These are phyloP conservation scores for Chrysanthemum lavandulifolium DNA, from an alignment of 129 eudicot genomes.

Conservation along the genomic window DNA sequence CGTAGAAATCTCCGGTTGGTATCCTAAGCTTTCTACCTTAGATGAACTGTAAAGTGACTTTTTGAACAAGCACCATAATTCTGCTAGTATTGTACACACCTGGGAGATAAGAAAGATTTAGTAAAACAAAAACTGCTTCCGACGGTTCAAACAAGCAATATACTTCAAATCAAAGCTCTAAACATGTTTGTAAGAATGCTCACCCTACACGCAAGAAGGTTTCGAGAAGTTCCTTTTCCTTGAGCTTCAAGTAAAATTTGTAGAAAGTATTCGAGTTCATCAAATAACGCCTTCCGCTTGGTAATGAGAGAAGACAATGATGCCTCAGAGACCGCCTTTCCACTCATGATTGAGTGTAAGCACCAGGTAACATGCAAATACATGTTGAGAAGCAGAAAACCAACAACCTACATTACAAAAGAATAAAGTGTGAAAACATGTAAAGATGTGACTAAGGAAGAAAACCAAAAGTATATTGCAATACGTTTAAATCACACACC, in stretches of 20 bases:
- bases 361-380: constrained; percentile 83
- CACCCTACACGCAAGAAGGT: constrained; percentile 75
- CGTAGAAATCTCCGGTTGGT: constrained; percentile 54
- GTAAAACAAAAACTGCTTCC: constrained; percentile 16
- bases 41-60: constrained; percentile 60
- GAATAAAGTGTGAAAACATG: constrained; percentile 2
- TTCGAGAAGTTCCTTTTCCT: constrained; percentile 50
- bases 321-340: constrained; percentile 59
- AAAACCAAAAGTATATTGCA: constrained; percentile 5
- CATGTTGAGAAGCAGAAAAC: constrained; percentile 93
- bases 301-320: constrained; percentile 59
- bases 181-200: constrained; percentile 21
- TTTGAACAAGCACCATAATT: constrained; percentile 77
- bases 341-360: constrained; percentile 54
- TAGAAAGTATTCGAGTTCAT: constrained; percentile 59
- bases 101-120: constrained; percentile 31
- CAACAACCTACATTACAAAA: constrained; percentile 53
- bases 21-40: constrained; percentile 68
- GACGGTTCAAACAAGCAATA: constrained; percentile 11
- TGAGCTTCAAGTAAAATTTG: constrained; percentile 42
- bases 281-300: constrained; percentile 59
- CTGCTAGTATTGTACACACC: constrained; percentile 89
- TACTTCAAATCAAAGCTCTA: neutral
- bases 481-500: constrained; percentile 40
- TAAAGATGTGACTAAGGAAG: neutral